phyloP scores from a whole-genome alignment of 176 grass and related monocot genomes.

The Melocanna baccifera region DNA sequence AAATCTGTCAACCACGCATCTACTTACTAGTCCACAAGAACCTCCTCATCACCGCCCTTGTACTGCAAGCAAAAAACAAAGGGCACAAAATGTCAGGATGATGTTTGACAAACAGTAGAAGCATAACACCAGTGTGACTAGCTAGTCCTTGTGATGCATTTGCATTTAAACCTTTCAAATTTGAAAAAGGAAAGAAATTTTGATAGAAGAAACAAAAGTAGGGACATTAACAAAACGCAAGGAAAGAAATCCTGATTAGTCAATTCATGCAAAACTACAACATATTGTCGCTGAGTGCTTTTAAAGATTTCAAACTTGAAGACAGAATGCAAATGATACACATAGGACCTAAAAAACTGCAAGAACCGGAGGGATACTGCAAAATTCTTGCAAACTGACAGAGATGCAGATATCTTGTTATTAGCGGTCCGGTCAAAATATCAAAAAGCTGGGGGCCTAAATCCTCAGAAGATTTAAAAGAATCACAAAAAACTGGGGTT shows the following conservation, averaged over 20 bases:
- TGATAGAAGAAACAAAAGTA: background rate
- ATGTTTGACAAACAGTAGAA: background rate
- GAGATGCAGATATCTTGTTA: background rate
- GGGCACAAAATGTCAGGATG: background rate
- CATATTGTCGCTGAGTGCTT: background rate
- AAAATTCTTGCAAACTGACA: background rate
- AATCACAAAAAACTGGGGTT: background rate
- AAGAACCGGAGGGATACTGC: background rate
- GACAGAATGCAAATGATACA: background rate
- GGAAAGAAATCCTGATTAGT: background rate
- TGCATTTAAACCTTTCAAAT: background rate
- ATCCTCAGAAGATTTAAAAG: background rate
- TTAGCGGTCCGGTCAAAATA: background rate
- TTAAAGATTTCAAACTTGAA: background rate
- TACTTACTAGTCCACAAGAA: slow-evolving; percentile 36
- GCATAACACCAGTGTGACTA: background rate
- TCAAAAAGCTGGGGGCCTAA: background rate
- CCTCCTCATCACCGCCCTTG: slow-evolving; percentile 50
- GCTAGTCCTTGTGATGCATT: background rate
- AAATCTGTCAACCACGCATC: slow-evolving; percentile 32
- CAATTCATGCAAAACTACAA: background rate
- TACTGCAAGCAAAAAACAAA: slow-evolving; percentile 44
- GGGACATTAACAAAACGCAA: background rate
- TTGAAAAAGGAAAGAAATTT: background rate
- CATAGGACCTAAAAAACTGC: background rate